Evolutionary conservation across 1,284 basidiomycete species (phyloP), one percentile per base, ranked within the genome.

Genomic region (Anthracocystis setariae): DNA sequence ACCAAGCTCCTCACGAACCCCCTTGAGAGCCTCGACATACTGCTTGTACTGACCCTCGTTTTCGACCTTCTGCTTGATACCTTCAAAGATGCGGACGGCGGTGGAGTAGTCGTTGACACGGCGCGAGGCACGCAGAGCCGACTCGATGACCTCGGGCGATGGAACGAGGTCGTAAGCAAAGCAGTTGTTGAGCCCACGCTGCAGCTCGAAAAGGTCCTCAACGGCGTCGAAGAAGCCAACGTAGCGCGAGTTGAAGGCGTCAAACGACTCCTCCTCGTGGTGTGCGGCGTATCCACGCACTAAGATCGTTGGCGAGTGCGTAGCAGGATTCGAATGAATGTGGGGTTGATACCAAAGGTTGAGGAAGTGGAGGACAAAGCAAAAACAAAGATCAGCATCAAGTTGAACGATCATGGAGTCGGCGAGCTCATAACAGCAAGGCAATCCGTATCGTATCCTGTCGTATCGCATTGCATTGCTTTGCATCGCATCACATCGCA

Each of bases 91-190:
- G 73, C 95, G 88, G 68, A 98, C 93, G 52, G 95, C 95, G 45
- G 95, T 98, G 46, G 94, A 90, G 84, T 92, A 98, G 87, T 97
- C 94, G 85, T 98, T 92, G 73, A 97, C 93, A 79, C 94, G 89
- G 77, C 95, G 88, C 37, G 92, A 89, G 52, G 94, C 93, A 65
- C 90, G 89, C 72, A 98, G 87, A 39, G 94, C 94, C 67, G 91
- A 90, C 86, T 94, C 93, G 69, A 97, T 87, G 77, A 98, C 93
- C 59, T 88, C 86, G 45, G 92, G 89, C 9, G 93, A 90, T 43
- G 95, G 95, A 24, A 98, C 96, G 70, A 98, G 88, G 85, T 98
- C 95, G 85, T 98, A 95, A 1, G 95, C 92, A 84, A 98, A 98
- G 86, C 93, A 96, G 88, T 98, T 98, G 88, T 98, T 98, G 77